Base-by-base conservation (phyloP, 768 basidiomycete species). In the Rhodotorula sphaerocarpa region DNA sequence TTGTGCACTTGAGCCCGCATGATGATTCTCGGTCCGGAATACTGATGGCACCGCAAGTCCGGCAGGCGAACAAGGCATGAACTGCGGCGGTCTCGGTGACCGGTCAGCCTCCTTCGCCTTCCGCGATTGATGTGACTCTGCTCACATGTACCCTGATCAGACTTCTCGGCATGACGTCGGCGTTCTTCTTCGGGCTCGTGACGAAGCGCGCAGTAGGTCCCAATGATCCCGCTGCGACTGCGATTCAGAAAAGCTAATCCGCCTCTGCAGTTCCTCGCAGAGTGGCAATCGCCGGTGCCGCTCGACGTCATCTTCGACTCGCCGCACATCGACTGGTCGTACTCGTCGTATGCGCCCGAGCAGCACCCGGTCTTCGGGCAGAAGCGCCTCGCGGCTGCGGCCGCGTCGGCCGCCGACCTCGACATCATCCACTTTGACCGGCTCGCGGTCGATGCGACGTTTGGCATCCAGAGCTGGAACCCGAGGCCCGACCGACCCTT, bases 391-490 rank as follows among this genome's bases (percentile, higher is more conserved):
- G n/a, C n/a, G n/a, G n/a, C n/a, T n/a, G n/a, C n/a, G 36, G 57
- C 45, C 16, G 43, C 55, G 7, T 18, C 33, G 11, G n/a, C 61
- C 1, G 61, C 61, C 42, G 65, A 67, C 9, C 61, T 67, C 36
- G 65, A 67, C 48, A 59, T 67, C 28, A 62, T 67, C 45, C 65
- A 67, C 39, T 67, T 67, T 21, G 65, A 67, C 50, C 57, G 61
- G 0, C 36, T 62, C 2, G 28, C 48, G 21, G 60, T 67, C 53
- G 65, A 67, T 33, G 55, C 53, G 30, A 59, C 61, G 23, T 67
- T 67, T 18, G 65, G 65, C 2, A 51, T 47, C 2, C 33, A 47
- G 27, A 66, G 65, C 50, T 67, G 65, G 65, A 59, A 58, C 30
- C 50, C 61, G 23, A 45, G 45, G 43, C 5, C 7, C 3, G 57